phyloP scores from a whole-genome alignment of 768 basidiomycete genomes.

The Trametes cingulata region DNA sequence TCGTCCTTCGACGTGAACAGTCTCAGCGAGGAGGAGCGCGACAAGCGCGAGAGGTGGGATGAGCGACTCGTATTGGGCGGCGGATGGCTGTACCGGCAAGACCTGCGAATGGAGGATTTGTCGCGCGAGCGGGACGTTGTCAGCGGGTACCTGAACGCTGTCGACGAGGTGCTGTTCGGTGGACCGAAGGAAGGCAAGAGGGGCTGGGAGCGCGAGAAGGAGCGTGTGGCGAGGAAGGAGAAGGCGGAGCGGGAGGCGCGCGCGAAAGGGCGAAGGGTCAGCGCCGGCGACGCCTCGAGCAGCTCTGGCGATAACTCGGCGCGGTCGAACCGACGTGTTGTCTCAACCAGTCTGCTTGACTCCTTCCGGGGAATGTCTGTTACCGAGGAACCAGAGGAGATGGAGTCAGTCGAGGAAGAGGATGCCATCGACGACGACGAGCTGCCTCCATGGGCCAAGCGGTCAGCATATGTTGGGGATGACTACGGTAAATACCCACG shows the following conservation, averaged over 20 bases:
- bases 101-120: conserved; percentile 55
- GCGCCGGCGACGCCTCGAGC: conserved; percentile 42
- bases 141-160: conserved; percentile 66
- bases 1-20: conserved; percentile 45
- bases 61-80: conserved; percentile 76
- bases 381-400: conserved; percentile 58
- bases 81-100: conserved; percentile 80
- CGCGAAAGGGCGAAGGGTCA: conserved; percentile 49
- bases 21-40: conserved; percentile 48
- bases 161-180: conserved; percentile 77
- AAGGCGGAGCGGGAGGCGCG: conserved; percentile 38
- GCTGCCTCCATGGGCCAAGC: conserved; percentile 77
- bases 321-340: conserved; percentile 46
- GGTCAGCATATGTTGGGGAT: conserved; percentile 53
- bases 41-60: conserved; percentile 77
- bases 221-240: conserved; percentile 47
- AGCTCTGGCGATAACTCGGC: conserved; percentile 16
- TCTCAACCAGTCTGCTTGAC: conserved; percentile 61
- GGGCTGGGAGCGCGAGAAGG: conserved; percentile 50
- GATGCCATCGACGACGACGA: conserved; percentile 65
- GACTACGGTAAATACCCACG: conserved; percentile 51
- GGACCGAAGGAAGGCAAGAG: conserved; percentile 49
- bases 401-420: conserved; percentile 49
- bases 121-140: conserved; percentile 59
- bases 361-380: conserved; percentile 49